Evolutionary conservation across 176 grass and related monocot species (phyloP), one percentile per base, ranked within the genome.

Genomic region (Aegilops sharonensis): DNA sequence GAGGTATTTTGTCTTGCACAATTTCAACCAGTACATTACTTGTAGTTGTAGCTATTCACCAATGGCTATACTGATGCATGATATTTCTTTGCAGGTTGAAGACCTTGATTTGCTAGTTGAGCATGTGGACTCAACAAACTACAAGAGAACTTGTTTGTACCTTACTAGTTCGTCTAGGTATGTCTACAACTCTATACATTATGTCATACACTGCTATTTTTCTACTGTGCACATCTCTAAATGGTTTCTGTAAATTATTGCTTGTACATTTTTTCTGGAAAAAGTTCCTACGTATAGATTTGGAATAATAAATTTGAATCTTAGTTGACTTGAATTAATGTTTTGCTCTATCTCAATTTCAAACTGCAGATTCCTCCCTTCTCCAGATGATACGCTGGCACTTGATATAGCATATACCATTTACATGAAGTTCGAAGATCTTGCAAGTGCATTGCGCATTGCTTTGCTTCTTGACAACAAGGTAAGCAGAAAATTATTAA

Each of bases 51-150:
- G 35, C 27, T 82, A 9, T 61, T 52, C 23, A 17, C 23, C 70
- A 40, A 54, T 25, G 2, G 54, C 18, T 70, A 57, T 37, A 9
- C 50, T 64, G 72, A 86, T 79, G n/a, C 50, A 83, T 74, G 12
- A 1, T 60, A n/a, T 65, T 64, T 84, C 52, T 54, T 64, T 87
- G 7, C 67, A 99, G 97, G 97, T 99, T 75, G 94, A 99, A 87
- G 94, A 99, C 83, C 85, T 99, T 81, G 97, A 99, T 93, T 91
- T 99, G 72, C 89, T 99, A 72, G 92, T 94, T 85, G 94, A 94
- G 80, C 94, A 99, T 85, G 94, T 99, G 25, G 97, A 96, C 77
- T 80, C 85, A 50, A 92, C 97, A 70, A 99, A 96, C 80, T 94
- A 96, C 83, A 92, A 93, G 85, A 90, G 97, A 79, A 81, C 97